Evolutionary conservation across 129 eudicot species (phyloP).

Genomic region (Chrysanthemum lavandulifolium): DNA sequence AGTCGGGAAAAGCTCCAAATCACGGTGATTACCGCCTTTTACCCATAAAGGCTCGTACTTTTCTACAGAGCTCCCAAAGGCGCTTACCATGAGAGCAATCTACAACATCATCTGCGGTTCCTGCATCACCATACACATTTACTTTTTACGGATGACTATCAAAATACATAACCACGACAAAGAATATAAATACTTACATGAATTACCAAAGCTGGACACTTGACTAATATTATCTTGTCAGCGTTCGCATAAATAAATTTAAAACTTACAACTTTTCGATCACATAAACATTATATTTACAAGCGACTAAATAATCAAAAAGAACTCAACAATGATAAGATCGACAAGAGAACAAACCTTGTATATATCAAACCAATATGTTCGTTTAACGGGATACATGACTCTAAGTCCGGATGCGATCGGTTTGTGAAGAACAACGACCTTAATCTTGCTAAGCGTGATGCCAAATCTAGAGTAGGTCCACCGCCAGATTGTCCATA

Average conservation of each 20-base stretch:
- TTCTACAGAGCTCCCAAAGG: slow-evolving; percentile 81
- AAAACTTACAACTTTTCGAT: slow-evolving; percentile 8
- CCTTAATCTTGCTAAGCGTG: slow-evolving; percentile 72
- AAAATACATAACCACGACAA: background rate
- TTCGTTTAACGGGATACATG: slow-evolving; percentile 93
- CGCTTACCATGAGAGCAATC: slow-evolving; percentile 92
- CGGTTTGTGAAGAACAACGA: slow-evolving; percentile 94
- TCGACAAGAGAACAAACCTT: slow-evolving; percentile 47
- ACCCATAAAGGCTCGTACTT: slow-evolving; percentile 96
- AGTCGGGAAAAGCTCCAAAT: slow-evolving; percentile 90
- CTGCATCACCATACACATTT: slow-evolving; percentile 29
- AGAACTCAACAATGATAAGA: background rate
- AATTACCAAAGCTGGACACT: slow-evolving; percentile 78
- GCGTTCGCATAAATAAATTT: slow-evolving; percentile 54
- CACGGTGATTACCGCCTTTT: slow-evolving; percentile 89
- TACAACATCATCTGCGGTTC: slow-evolving; percentile 97
- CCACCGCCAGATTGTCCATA: slow-evolving; percentile 98
- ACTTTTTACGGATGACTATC: background rate
- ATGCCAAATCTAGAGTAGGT: slow-evolving; percentile 87
- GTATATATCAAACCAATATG: slow-evolving; percentile 95
- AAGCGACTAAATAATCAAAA: background rate
- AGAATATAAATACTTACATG: slow-evolving; percentile 62
- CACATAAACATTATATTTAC: background rate
- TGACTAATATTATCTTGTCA: slow-evolving; percentile 76
- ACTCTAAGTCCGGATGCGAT: slow-evolving; percentile 91